phyloP scores from a whole-genome alignment of 345 rosid species.

The Hypericum perforatum region DNA sequence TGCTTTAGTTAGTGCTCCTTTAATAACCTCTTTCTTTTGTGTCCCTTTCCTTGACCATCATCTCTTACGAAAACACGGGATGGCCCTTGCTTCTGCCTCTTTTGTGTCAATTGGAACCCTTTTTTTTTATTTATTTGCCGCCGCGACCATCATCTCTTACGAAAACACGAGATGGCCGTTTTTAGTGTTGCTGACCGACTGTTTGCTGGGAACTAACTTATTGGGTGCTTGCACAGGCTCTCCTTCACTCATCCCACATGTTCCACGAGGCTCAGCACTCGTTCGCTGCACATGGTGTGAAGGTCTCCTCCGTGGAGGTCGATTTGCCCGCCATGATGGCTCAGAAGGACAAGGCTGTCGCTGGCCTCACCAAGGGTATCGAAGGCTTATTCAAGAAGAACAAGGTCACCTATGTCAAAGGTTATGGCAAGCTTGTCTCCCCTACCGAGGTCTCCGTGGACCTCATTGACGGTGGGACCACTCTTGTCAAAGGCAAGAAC shows the following conservation, averaged over 20 bases:
- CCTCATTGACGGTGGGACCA: constrained; percentile 61
- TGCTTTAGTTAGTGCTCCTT: too few species aligned
- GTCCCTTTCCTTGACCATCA: not conserved
- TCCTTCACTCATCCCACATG: constrained; percentile 99
- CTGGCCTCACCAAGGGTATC: constrained; percentile 72
- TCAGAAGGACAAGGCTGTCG: constrained; percentile 93
- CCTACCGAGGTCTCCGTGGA: constrained; percentile 90
- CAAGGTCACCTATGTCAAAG: constrained; percentile 90
- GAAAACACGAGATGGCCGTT: not conserved
- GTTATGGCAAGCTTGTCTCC: constrained; percentile 82
- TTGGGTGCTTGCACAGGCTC: constrained; percentile 46
- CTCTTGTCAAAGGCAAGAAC: constrained; percentile 80
- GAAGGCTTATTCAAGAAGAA: constrained; percentile 98
- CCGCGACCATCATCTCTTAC: too few species aligned
- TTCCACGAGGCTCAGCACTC: constrained; percentile 87
- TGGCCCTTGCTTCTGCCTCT: not conserved
- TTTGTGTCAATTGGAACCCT: too few species aligned
- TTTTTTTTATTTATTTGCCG: too few species aligned
- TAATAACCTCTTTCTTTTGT: not conserved
- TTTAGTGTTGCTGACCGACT: not conserved
- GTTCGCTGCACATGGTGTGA: constrained; percentile 81
- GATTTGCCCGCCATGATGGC: constrained; percentile 95
- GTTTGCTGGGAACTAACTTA: constrained; percentile 6
- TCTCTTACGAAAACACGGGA: not conserved
- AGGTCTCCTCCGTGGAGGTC: constrained; percentile 76